Conservation (phyloP, 2,329 filamentous ascomycete genomes). For the Metarhizium sp. region DNA sequence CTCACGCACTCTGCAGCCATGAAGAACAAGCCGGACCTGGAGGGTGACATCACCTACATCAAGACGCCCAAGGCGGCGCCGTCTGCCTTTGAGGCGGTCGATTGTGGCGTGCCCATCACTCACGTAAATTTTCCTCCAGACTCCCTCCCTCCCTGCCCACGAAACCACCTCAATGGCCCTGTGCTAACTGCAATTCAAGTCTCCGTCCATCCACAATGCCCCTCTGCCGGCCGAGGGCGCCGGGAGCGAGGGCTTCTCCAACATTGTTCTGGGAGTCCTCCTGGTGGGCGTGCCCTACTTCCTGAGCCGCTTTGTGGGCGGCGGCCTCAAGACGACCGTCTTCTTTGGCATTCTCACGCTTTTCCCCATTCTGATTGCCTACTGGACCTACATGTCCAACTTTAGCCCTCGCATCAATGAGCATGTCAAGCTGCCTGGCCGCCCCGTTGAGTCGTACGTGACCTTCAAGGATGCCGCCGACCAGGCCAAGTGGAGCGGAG, state of each 20-base stretch:
- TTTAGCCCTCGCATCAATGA: conserved; percentile 82
- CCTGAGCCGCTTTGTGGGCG: conserved; percentile 72
- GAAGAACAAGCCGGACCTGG: not conserved
- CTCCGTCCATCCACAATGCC: conserved; percentile 80
- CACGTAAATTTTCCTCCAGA: not conserved
- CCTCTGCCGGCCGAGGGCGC: conserved; percentile 80
- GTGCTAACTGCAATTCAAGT: conserved; percentile 40
- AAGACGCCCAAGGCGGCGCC: conserved; percentile 1
- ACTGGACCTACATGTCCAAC: conserved; percentile 71
- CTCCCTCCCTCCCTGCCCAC: not conserved
- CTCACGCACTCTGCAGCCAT: not conserved
- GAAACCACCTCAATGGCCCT: no score
- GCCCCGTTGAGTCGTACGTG: conserved; percentile 79
- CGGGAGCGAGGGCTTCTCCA: conserved; percentile 77
- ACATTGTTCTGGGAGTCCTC: conserved; percentile 36
- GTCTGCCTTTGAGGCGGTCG: not conserved
- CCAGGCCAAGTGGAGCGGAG: conserved; percentile 56
- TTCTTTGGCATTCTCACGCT: conserved; percentile 50
- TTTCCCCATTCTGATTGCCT: conserved; percentile 65
- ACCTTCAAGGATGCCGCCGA: conserved; percentile 55
- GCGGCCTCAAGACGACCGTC: conserved; percentile 76
- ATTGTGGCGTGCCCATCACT: not conserved
- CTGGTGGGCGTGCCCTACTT: conserved; percentile 58
- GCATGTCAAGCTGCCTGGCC: conserved; percentile 74
- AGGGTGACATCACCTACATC: conserved; percentile 4